Evolutionary conservation across 371 early-diverging fungal species (phyloP), one percentile per base, ranked within the genome.

Genomic region (Mucor racemosus): DNA sequence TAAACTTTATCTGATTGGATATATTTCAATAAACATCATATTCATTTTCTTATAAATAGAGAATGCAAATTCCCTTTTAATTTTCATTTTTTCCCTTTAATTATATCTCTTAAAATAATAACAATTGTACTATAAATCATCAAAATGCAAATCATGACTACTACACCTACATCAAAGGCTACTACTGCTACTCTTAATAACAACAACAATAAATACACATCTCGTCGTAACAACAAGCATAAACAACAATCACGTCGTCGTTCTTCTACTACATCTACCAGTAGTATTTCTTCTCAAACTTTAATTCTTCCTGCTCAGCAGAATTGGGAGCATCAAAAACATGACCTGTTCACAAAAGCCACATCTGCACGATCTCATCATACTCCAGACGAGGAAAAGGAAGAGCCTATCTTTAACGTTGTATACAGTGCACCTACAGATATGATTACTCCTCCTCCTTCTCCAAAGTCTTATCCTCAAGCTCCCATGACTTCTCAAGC

Each of bases 391-490:
- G 62, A 67, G 44, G 67, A 67, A 48, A 64, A 57, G 58, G 65
- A 58, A 34, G 65, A 64, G 26, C 56, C 67, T n/a, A 26, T 66
- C 1, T 61, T 71, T 31, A 58, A 71, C 13, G 62, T 71, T 54
- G 66, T 67, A 1, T 66, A 69, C 21, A 60, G 42, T 55, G 61
- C 64, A 35, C 59, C 64, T 41, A 34, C 57, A 31, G 60, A 61
- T 19, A 66, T 73, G 39, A 69, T 73, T 26, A 73, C 74, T 15
- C 76, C 76, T 55, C 76, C 76, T 58, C 76, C 76, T 62, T 75
- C 76, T 19, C 76, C 76, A 39, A 68, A 72, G 40, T 64, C 72
- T 17, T 62, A 53, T 38, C 70, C 69, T 42, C 42, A 41, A 26
- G 44, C 57, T 19, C 60, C 63, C n/a, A 8, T 60, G 4, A 17